Percentiles rank a stretch among this genome's conserved stretches.
Evolutionary conservation across 2,329 filamentous ascomycete species (phyloP).

Genomic region (Hypoxylon sp.): DNA sequence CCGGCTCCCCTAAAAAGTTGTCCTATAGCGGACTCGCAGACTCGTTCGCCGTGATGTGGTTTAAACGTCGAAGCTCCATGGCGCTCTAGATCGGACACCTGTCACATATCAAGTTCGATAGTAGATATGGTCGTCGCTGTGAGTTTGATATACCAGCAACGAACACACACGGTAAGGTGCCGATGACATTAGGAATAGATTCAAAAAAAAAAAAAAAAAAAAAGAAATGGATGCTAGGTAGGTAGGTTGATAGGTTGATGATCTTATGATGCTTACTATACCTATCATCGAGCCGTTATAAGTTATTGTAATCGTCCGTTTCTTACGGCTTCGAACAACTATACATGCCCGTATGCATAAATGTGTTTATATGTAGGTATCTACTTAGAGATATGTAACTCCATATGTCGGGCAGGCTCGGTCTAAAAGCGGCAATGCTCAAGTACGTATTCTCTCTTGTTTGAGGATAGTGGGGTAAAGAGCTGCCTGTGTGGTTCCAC

Average conservation of each 20-base stretch:
- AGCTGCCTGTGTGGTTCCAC: slow-evolving; percentile 24
- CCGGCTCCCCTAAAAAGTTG: neutral
- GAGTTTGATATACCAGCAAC: neutral
- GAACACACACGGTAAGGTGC: neutral
- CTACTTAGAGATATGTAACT: too few species aligned
- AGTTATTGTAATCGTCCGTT: neutral
- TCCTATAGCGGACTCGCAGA: neutral
- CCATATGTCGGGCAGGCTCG: neutral
- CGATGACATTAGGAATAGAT: neutral
- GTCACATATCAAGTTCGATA: neutral
- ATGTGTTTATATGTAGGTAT: neutral
- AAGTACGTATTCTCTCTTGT: neutral
- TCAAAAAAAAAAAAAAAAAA: neutral
- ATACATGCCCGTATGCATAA: neutral
- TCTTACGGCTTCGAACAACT: slow-evolving; percentile 1
- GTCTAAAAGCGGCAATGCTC: slow-evolving; percentile 19
- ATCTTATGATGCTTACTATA: neutral
- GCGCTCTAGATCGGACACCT: neutral
- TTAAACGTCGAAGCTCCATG: too few species aligned
- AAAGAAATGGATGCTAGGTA: neutral
- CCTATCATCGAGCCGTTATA: neutral
- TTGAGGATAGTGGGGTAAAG: slow-evolving; percentile 22
- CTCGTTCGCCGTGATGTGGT: neutral
- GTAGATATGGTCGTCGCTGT: neutral
- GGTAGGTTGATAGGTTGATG: neutral